Conservation (phyloP, 2,329 filamentous ascomycete genomes). For the Tolypocladium sp. region DNA sequence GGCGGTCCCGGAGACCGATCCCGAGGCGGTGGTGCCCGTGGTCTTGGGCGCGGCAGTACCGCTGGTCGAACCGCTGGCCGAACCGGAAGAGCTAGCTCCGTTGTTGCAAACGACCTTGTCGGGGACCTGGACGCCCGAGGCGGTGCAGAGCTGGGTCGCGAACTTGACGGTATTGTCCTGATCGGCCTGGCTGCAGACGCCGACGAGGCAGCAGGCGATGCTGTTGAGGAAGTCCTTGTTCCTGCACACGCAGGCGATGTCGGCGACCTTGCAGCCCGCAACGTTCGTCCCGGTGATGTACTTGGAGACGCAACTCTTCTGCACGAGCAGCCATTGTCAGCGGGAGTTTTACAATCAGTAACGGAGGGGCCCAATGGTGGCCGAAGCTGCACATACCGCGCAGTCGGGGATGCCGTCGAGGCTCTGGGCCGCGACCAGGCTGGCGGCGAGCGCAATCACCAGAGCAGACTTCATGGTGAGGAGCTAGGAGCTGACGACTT, state of each 20-base stretch:
- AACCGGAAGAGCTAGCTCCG: neutral
- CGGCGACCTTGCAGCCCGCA: constrained; percentile 26
- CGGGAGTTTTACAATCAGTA: neutral
- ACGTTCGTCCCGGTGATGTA: constrained; percentile 23
- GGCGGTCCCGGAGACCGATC: neutral
- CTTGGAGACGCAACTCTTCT: constrained; percentile 23
- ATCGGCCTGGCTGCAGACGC: constrained; percentile 21
- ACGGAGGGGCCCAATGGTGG: neutral
- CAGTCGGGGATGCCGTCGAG: constrained; percentile 23
- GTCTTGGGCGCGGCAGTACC: neutral
- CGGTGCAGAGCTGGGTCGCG: constrained; percentile 28
- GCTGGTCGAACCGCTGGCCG: constrained; percentile 6
- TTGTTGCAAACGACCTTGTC: constrained; percentile 25
- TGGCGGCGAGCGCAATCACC: constrained; percentile 19
- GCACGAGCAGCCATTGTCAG: neutral
- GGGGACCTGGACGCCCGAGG: constrained; percentile 24
- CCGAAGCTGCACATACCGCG: constrained; percentile 22
- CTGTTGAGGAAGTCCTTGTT: constrained; percentile 27
- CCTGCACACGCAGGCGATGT: constrained; percentile 32
- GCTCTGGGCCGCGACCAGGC: constrained; percentile 23
- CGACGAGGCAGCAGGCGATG: constrained; percentile 32
- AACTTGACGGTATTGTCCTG: constrained; percentile 24
- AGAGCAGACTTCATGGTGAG: constrained; percentile 26
- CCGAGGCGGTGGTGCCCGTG: neutral
- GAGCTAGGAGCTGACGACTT: neutral